Evolutionary conservation across 2,329 filamentous ascomycete genomes (phyloP).

Genomic region (Curvularia sp.): DNA sequence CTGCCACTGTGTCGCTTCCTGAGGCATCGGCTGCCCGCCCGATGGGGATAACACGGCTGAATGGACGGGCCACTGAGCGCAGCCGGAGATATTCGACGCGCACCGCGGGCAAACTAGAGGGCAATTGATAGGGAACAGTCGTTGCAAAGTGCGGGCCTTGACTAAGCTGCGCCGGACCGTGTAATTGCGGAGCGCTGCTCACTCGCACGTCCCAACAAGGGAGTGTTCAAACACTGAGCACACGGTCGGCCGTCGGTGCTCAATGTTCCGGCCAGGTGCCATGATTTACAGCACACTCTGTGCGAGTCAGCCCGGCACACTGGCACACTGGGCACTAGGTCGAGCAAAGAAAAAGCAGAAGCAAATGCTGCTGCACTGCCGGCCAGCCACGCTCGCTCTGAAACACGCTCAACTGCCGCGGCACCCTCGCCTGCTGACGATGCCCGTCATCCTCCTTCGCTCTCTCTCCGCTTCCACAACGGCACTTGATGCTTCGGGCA

Average conservation of each 20-base stretch:
- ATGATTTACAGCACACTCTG: conserved; percentile 38
- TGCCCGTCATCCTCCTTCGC: conserved; percentile 34
- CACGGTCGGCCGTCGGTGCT: conserved; percentile 24
- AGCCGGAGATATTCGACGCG: conserved; percentile 43
- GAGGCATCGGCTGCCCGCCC: conserved; percentile 44
- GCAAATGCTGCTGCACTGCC: conserved; percentile 23
- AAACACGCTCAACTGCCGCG: conserved; percentile 44
- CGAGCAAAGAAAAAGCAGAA: conserved; percentile 24
- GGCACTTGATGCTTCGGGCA: conserved; percentile 40
- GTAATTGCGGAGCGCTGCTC: conserved; percentile 12
- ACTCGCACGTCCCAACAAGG: conserved; percentile 31
- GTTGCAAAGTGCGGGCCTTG: conserved; percentile 24
- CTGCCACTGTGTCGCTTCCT: conserved; percentile 34
- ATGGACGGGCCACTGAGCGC: conserved; percentile 41
- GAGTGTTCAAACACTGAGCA: conserved; percentile 35
- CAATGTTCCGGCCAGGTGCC: conserved; percentile 43
- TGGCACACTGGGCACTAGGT: conserved; percentile 14
- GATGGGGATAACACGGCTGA: conserved; percentile 50
- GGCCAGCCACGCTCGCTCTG: conserved; percentile 39
- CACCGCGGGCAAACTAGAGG: conserved; percentile 31
- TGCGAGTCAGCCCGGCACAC: conserved; percentile 41
- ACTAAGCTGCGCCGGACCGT: conserved; percentile 33
- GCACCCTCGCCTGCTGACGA: conserved; percentile 21
- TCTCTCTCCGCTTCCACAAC: conserved; percentile 41
- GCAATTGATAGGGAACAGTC: conserved; percentile 39